A percentile compares a stretch with the other conserved stretches of the same genome.
Evolutionary conservation across 345 rosid species (phyloP).

Genomic region (Mallotus nudiflorus): DNA sequence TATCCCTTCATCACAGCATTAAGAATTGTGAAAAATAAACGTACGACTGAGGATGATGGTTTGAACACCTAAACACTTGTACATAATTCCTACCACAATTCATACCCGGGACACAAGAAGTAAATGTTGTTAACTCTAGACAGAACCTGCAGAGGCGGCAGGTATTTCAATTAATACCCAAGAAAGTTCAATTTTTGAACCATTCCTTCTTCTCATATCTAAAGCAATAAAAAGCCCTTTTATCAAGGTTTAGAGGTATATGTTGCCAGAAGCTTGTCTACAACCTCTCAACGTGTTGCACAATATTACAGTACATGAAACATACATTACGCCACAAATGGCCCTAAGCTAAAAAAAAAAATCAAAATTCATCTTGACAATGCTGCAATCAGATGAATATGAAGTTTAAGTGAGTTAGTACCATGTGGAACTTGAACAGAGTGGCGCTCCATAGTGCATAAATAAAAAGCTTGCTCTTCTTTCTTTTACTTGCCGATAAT

Average conservation of each 20-base stretch:
- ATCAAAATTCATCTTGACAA: not conserved
- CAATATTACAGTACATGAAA: not conserved
- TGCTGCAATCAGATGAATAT: not conserved
- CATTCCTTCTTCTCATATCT: not conserved
- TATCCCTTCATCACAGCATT: not conserved
- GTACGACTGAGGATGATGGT: too few species aligned
- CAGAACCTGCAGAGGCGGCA: too few species aligned
- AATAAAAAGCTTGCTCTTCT: not conserved
- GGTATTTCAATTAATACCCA: not conserved
- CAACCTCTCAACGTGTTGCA: not conserved
- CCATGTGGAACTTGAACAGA: slow-evolving; percentile 1
- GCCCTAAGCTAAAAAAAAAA: not conserved
- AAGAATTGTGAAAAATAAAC: too few species aligned
- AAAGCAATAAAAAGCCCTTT: not conserved
- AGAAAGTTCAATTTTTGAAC: not conserved
- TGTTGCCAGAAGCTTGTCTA: not conserved
- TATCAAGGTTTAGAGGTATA: not conserved
- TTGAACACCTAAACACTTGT: not conserved
- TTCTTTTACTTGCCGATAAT: not conserved
- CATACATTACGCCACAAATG: not conserved
- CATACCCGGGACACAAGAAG: too few species aligned
- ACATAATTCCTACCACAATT: not conserved
- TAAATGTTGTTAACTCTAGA: too few species aligned
- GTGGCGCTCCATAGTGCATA: slow-evolving; percentile 3
- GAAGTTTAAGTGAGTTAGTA: too few species aligned